Percentiles rank a stretch among this genome's conserved stretches.
phyloP scores from a whole-genome alignment of 352 stramenopile genomes.

The Globisporangium acanthophoron region DNA sequence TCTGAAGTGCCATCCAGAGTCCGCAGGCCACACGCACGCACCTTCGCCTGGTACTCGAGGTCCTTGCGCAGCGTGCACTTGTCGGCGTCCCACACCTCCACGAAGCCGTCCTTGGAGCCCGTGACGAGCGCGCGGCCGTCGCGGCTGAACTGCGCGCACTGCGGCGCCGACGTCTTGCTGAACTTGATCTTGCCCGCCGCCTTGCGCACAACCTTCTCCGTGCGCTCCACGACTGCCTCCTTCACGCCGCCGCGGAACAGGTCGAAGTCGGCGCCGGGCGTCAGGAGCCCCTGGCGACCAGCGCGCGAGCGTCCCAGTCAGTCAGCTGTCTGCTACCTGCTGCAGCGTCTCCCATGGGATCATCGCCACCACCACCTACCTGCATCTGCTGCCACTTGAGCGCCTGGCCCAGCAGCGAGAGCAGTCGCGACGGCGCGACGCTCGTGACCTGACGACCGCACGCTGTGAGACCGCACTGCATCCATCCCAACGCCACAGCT shows the following conservation, averaged over 20 bases:
- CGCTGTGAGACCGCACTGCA: not conserved
- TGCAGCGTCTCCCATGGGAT: not conserved
- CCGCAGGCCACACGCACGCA: slow-evolving; percentile 7
- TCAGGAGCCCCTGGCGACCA: slow-evolving; percentile 39
- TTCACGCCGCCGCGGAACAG: slow-evolving; percentile 72
- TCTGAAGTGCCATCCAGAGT: not conserved
- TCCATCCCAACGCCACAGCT: not conserved
- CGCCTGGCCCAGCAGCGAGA: slow-evolving; percentile 85
- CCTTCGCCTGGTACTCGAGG: slow-evolving; percentile 90
- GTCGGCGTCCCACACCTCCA: slow-evolving; percentile 93
- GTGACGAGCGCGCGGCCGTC: slow-evolving; percentile 89
- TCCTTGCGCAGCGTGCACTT: slow-evolving; percentile 89
- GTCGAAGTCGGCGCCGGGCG: slow-evolving; percentile 66
- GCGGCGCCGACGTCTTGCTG: slow-evolving; percentile 71
- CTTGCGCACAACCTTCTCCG: slow-evolving; percentile 61
- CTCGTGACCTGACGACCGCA: slow-evolving; percentile 22
- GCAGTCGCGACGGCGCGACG: slow-evolving; percentile 81
- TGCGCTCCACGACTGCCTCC: slow-evolving; percentile 41
- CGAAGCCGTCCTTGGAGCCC: slow-evolving; percentile 92
- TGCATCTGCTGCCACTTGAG: slow-evolving; percentile 89
- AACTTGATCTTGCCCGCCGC: slow-evolving; percentile 87
- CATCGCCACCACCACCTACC: slow-evolving; percentile 14
- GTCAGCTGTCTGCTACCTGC: too few relatives aligned
- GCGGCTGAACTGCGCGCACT: slow-evolving; percentile 84
- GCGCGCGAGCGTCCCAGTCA: not conserved